Evolutionary conservation across 805 yeast genomes (phyloP).

Genomic region (Lipomyces sp.): DNA sequence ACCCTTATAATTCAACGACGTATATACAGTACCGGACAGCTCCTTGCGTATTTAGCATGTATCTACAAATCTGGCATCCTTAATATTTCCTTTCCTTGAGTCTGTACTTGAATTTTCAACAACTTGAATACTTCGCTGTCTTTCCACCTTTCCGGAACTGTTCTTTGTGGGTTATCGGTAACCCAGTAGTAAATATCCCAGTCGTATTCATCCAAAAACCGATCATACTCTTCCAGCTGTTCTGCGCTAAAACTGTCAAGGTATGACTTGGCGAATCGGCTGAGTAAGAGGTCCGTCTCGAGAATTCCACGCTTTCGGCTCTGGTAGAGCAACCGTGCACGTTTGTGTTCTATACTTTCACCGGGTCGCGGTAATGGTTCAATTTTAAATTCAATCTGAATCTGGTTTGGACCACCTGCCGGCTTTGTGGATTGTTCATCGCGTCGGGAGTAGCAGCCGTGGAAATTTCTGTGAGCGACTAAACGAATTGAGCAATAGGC

Average conservation of each 20-base stretch:
- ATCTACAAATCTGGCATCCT: conserved; percentile 78
- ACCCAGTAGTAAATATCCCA: conserved; percentile 99
- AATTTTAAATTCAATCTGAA: conserved; percentile 63
- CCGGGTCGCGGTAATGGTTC: conserved; percentile 77
- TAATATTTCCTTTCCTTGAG: conserved; percentile 67
- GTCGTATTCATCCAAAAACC: conserved; percentile 86
- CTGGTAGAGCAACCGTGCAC: conserved; percentile 90
- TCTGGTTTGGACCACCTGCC: neutral
- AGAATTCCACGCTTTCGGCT: conserved; percentile 93
- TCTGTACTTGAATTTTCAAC: conserved; percentile 75
- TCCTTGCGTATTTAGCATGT: neutral
- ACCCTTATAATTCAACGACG: neutral
- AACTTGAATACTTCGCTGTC: conserved; percentile 63
- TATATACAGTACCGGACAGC: neutral
- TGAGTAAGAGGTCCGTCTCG: conserved; percentile 85
- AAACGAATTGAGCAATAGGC: neutral
- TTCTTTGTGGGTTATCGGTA: conserved; percentile 63
- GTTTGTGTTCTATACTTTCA: conserved; percentile 72
- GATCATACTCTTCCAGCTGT: conserved; percentile 75
- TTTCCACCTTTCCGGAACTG: conserved; percentile 86
- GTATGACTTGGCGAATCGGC: conserved; percentile 81
- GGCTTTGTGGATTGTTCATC: neutral
- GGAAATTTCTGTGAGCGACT: neutral
- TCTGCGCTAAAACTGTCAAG: conserved; percentile 61
- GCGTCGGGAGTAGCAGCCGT: neutral